These are phyloP conservation scores for Plectranthus barbatus DNA, from an alignment of 257 asterid species.

Conservation along the genomic window DNA sequence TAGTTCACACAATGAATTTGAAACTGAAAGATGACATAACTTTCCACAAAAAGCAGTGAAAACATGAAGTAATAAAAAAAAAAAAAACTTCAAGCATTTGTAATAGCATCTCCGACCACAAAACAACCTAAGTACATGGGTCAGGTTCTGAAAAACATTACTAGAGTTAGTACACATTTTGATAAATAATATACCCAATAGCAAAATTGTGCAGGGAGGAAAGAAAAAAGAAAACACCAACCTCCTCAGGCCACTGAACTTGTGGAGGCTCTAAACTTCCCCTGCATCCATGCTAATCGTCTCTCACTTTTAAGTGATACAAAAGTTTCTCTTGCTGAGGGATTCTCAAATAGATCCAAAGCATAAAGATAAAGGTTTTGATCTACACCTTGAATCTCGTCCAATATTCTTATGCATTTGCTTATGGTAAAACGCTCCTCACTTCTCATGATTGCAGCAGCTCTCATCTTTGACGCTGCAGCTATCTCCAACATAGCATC, in stretches of 20 bases:
- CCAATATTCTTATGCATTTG: constrained; percentile 76
- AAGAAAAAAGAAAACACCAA: background rate
- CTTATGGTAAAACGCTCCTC: constrained; percentile 79
- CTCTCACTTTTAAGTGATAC: constrained; percentile 66
- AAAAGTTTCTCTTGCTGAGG: constrained; percentile 70
- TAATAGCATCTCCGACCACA: constrained; percentile 14
- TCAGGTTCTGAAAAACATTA: constrained; percentile 9
- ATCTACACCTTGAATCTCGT: constrained; percentile 77
- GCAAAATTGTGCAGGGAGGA: background rate
- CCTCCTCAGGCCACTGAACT: constrained; percentile 34
- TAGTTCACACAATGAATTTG: background rate
- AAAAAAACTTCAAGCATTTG: background rate
- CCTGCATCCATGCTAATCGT: constrained; percentile 66
- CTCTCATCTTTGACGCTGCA: constrained; percentile 89
- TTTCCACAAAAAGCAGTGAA: background rate
- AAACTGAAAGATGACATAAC: background rate
- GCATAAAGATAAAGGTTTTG: constrained; percentile 67
- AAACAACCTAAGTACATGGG: constrained; percentile 23
- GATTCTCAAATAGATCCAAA: constrained; percentile 69
- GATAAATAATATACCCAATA: constrained; percentile 6
- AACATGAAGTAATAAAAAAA: background rate
- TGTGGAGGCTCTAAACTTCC: constrained; percentile 59
- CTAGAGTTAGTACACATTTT: constrained; percentile 10
- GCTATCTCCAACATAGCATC: constrained; percentile 97
- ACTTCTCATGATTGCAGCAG: constrained; percentile 69